These are phyloP conservation scores for Acanthamoeba castellanii DNA, from an alignment of 208 protist genomes.

Conservation along the genomic window DNA sequence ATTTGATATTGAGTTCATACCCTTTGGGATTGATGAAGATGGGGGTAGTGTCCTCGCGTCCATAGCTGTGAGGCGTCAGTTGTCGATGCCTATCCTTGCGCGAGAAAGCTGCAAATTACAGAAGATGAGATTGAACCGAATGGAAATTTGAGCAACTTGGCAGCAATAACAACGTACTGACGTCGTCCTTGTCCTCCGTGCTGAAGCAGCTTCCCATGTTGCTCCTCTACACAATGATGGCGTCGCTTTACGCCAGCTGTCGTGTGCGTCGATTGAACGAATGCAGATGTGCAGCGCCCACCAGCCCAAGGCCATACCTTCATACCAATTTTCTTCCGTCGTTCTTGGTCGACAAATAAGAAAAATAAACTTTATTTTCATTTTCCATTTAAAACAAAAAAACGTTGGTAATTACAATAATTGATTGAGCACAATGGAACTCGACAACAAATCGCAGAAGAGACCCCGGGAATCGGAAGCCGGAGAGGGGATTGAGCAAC, in stretches of 20 bases:
- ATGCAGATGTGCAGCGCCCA: too few relatives aligned
- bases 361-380: background rate
- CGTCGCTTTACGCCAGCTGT: background rate
- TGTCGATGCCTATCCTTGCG: constrained; percentile 14
- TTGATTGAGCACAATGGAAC: too few relatives aligned
- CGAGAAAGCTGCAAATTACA: background rate
- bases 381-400: background rate
- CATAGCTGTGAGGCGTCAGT: background rate
- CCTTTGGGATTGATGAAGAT: constrained; percentile 30
- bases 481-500: background rate
- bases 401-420: too few relatives aligned
- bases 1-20: background rate
- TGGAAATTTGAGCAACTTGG: background rate
- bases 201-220: background rate
- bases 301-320: background rate
- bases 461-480: background rate
- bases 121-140: background rate
- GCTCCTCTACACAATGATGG: background rate
- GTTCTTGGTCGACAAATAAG: too few relatives aligned
- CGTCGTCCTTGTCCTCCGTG: background rate
- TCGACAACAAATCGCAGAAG: background rate
- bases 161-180: background rate
- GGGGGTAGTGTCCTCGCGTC: background rate
- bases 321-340: too few relatives aligned
- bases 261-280: background rate